Evolutionary conservation across 441 rosid genomes (phyloP), one percentile per base, ranked within the genome.

Genomic region (Gossypium schwendimanii): DNA sequence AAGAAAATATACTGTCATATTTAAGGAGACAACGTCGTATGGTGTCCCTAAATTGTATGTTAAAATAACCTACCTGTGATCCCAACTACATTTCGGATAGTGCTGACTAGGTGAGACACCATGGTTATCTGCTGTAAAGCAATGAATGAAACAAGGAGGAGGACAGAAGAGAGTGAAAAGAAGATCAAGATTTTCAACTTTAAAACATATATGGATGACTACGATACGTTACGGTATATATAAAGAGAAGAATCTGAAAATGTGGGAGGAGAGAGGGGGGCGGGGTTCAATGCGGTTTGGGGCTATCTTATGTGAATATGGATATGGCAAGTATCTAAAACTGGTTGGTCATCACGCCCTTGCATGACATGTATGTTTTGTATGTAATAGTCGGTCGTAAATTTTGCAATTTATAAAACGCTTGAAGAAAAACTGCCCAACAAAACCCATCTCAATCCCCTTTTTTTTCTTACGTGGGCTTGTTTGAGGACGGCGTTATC

Each of bases 31-130:
- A 44, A 24, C 50, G 9, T 57, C 15, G 6, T 6, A 45, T 24
- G 52, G 52, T n/a, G n/a, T 47, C 18, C n/a, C 18, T 59, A 20
- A 14, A 17, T 36, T 62, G 49, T 10, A 4, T 36, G 17, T 12
- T 7, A n/a, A 61, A 41, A 4, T 21, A 33, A 44, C 76, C 14
- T 26, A 84, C 95, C 95, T 67, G 81, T 6, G 44, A 86, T 17
- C 3, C 95, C 95, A 45, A 88, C 83, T 49, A 70, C 83, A 79
- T 79, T 81, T 75, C 92, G 82, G 52, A 69, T 59, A 49, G 78
- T 76, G 2, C 81, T 49, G 31, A 77, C 44, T 6, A 23, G 65
- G 69, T 77, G 63, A 75, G 89, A 75, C 69, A 80, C 84, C 92
- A 88, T 88, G 68, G 69, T 44, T 78, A 12, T 2, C 8, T 31